Conservation (phyloP, 495 filamentous ascomycete genomes). For the Margaritispora aquatica region DNA sequence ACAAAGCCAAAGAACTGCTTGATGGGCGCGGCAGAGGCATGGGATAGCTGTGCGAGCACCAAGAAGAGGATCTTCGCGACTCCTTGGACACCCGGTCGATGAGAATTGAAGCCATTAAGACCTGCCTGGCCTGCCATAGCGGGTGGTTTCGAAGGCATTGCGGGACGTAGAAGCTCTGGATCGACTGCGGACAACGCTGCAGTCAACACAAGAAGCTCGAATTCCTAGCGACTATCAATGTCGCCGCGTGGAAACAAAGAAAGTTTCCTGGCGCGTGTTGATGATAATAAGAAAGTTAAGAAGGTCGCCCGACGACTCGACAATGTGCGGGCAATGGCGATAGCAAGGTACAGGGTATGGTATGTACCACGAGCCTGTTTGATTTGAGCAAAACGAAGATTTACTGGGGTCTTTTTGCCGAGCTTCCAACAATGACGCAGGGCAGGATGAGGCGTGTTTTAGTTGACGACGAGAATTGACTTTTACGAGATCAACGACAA, state of each 20-base stretch:
- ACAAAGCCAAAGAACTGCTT: constrained; percentile 13
- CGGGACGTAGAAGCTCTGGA: neutral
- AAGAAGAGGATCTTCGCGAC: constrained; percentile 44
- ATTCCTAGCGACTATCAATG: neutral
- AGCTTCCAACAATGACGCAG: neutral
- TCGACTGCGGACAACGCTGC: neutral
- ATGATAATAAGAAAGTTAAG: neutral
- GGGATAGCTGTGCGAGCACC: constrained; percentile 36
- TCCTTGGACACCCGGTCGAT: constrained; percentile 39
- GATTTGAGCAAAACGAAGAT: neutral
- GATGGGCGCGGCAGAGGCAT: constrained; percentile 36
- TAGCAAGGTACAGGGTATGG: neutral
- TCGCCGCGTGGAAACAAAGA: neutral
- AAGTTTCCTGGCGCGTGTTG: neutral
- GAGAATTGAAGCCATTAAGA: constrained; percentile 31
- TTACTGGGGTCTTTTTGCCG: neutral
- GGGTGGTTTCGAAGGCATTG: constrained; percentile 16
- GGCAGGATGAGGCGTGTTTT: neutral
- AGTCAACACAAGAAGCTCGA: neutral
- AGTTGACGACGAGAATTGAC: too few species aligned
- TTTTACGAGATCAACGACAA: too few species aligned
- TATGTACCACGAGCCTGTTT: too few species aligned
- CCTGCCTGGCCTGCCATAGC: neutral
- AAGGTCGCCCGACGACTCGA: neutral
- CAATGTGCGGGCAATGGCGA: neutral